Percentiles rank a stretch among this genome's conserved stretches.
These are phyloP conservation scores for Catunica adiposa DNA, from an alignment of 2,329 filamentous ascomycete genomes.

Conservation along the genomic window DNA sequence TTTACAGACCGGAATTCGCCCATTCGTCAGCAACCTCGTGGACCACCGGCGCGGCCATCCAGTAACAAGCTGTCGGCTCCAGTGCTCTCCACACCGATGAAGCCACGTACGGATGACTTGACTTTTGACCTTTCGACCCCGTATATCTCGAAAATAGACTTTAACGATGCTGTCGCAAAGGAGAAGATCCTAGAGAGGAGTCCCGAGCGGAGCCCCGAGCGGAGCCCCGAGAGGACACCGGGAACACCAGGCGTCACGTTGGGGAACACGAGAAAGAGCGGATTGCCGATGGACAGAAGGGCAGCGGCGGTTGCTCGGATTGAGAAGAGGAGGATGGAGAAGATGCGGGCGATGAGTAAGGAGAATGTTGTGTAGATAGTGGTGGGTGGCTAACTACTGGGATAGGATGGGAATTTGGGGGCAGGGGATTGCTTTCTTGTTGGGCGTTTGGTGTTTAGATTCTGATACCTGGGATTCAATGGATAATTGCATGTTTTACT, in stretches of 20 bases:
- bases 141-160: no score
- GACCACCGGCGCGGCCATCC: background rate
- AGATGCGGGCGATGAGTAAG: conserved; percentile 27
- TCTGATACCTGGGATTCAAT: background rate
- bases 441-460: background rate
- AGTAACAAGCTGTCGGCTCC: background rate
- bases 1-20: conserved; percentile 5
- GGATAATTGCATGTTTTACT: background rate
- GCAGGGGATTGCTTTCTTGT: no score
- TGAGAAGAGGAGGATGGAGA: conserved; percentile 36
- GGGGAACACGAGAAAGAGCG: conserved; percentile 26
- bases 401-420: background rate
- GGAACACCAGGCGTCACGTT: conserved; percentile 21
- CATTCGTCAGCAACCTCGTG: background rate
- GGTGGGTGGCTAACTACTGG: no score
- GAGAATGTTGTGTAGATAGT: conserved; percentile 30
- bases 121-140: background rate
- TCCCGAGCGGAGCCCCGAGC: background rate
- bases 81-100: background rate
- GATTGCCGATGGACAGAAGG: conserved; percentile 32
- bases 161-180: background rate
- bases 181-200: background rate
- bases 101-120: background rate
- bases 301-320: conserved; percentile 39
- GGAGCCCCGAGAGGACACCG: background rate